Evolutionary conservation across 768 basidiomycete species (phyloP).

Genomic region (Hypholoma sublateritium): DNA sequence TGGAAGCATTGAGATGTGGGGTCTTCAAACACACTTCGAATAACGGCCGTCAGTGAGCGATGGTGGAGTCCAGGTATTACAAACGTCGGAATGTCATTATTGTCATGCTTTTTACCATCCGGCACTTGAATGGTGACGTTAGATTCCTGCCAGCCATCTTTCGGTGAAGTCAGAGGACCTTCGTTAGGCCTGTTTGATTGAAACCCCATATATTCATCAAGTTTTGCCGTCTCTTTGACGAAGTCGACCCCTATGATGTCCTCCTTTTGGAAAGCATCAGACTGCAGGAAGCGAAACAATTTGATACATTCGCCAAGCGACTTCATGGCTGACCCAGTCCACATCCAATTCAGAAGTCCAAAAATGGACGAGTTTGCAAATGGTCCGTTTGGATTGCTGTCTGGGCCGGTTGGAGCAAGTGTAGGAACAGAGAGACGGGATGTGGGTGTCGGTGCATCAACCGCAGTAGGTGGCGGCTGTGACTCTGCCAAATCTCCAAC

Average conservation of each 20-base stretch:
- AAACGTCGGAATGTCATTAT: too few relatives aligned
- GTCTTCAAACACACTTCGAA: background rate
- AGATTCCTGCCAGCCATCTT: background rate
- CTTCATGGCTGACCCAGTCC: too few relatives aligned
- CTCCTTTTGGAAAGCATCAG: constrained; percentile 12
- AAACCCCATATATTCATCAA: constrained; percentile 9
- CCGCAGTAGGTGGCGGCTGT: background rate
- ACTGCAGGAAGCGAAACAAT: constrained; percentile 18
- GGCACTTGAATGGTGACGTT: background rate
- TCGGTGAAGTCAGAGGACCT: constrained; percentile 4
- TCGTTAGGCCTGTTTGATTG: constrained; percentile 5
- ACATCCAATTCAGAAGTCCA: constrained; percentile 23
- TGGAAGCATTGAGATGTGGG: constrained; percentile 12
- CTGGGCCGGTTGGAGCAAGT: background rate
- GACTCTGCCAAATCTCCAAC: background rate
- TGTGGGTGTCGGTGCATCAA: background rate
- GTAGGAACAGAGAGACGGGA: background rate
- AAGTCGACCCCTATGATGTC: constrained; percentile 12
- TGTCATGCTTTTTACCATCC: too few relatives aligned
- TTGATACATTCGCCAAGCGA: constrained; percentile 7
- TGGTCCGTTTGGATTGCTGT: background rate
- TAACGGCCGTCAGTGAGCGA: background rate
- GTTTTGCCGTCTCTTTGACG: constrained; percentile 7
- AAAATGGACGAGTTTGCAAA: constrained; percentile 16
- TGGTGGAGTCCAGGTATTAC: too few relatives aligned